A percentile compares a stretch with the other conserved stretches of the same genome.
These are phyloP conservation scores for Pyronema domesticum DNA, from an alignment of 495 filamentous ascomycete species.

Conservation along the genomic window DNA sequence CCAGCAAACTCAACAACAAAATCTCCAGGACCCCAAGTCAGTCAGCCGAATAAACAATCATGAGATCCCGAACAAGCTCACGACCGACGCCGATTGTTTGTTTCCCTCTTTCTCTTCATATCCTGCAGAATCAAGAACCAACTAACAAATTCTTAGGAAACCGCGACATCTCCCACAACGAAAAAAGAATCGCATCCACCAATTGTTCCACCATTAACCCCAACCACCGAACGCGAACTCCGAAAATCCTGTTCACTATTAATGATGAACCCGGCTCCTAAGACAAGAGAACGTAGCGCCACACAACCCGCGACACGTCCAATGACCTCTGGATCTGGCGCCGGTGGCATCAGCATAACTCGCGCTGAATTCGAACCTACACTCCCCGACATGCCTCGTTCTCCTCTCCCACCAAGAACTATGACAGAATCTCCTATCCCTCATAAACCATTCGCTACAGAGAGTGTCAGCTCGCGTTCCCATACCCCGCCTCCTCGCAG, in stretches of 20 bases:
- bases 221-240: constrained; percentile 2
- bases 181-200: not conserved
- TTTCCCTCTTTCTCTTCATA: not conserved
- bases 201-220: not conserved
- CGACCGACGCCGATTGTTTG: constrained; percentile 1
- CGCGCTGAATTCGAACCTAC: too few species aligned
- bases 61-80: not conserved
- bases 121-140: not conserved
- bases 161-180: not conserved
- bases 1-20: too few species aligned
- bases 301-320: too few species aligned
- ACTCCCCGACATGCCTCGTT: too few species aligned
- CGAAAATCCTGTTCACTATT: constrained; percentile 4
- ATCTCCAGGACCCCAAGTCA: too few species aligned
- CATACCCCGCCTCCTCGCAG: not conserved
- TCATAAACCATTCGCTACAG: not conserved
- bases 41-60: not conserved
- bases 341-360: too few species aligned
- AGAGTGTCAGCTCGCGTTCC: not conserved
- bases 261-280: not conserved
- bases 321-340: too few species aligned
- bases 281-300: too few species aligned
- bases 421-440: too few species aligned
- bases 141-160: not conserved
- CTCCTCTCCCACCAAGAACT: too few species aligned